Base-by-base conservation (phyloP, 768 basidiomycete genomes). In the Mrakia gelida region DNA sequence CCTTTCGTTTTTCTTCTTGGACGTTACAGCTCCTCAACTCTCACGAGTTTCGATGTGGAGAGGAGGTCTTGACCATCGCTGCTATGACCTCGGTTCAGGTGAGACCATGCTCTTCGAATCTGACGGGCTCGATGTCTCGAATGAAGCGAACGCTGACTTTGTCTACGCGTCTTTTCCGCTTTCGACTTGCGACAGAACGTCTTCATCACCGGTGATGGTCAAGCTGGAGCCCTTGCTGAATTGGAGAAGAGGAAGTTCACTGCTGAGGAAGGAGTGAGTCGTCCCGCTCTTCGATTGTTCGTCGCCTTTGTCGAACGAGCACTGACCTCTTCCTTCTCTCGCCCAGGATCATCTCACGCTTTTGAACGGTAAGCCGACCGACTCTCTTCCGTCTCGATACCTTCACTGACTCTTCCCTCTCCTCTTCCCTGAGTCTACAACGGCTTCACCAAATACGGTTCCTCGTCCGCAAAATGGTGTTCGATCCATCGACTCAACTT, bases 81-180 rank as follows among this genome's bases (percentile, higher is more conserved):
- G 95, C 97, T 0, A 98, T 99, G 93, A 92, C 92, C 9, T 88
- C 94, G 11, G 88, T 98, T 10, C 95, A 96, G 86, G 94, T 91
- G 72, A 74, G 85, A 80, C 7, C 16, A 13, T 13, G 13, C 11
- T 54, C 16, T 28, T 65, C 67, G 21, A 38, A 26, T 32, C 38
- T 34, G 63, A 11, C 1, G 21, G 2, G 30, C 23, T 28, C 34
- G 28, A 32, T 32, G 13, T 41, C 45, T 15, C 18, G 10, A 10
- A 13, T 65, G 11, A 74, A 61, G 43, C 26, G 28, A 28, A 23
- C 21, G 59, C 41, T 30, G 43, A 41, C 62, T 63, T 9, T n/a
- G n/a, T n/a, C 34, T 10, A 59, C 28, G 59, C n/a, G 54, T 59
- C 26, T 71, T 34, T 43, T 71, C 2, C 59, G 6, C 15, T 45